phyloP scores from a whole-genome alignment of 2,329 filamentous ascomycete species.

The Calonectria henricotiae region DNA sequence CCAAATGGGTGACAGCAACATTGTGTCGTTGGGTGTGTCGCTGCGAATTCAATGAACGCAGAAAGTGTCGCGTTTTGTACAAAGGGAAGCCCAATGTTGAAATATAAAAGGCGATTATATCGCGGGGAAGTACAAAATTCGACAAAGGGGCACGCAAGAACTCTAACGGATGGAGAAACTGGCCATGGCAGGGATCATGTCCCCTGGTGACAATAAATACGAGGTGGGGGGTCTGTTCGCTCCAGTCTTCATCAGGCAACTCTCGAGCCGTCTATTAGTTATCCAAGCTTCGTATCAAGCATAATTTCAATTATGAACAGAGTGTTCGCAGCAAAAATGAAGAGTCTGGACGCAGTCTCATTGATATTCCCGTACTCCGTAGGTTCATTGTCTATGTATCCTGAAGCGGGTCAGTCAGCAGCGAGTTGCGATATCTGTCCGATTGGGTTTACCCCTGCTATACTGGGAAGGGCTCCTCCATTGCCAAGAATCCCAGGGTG shows the following conservation, averaged over 20 bases:
- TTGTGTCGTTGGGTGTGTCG: neutral
- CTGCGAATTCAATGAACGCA: neutral
- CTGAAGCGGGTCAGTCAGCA: neutral
- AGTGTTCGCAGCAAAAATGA: neutral
- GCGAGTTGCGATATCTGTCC: neutral
- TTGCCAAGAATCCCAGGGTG: neutral
- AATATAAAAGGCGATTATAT: neutral
- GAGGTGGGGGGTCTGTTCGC: constrained; percentile 6
- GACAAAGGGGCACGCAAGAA: constrained; percentile 6
- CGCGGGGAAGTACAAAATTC: neutral
- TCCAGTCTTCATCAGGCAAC: constrained; percentile 2
- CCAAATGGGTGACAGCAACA: neutral
- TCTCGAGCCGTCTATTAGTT: neutral
- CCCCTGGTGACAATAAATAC: neutral
- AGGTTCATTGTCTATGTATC: neutral
- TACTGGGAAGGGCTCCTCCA: neutral
- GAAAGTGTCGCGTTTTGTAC: too few species aligned
- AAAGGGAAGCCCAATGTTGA: neutral
- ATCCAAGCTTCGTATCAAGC: neutral
- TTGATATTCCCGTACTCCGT: neutral
- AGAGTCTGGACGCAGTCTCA: neutral
- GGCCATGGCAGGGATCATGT: neutral
- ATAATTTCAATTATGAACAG: neutral
- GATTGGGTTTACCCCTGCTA: neutral
- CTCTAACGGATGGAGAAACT: constrained; percentile 1